Evolutionary conservation across 768 basidiomycete genomes (phyloP).

Genomic region (Rhodotorula babjevae): DNA sequence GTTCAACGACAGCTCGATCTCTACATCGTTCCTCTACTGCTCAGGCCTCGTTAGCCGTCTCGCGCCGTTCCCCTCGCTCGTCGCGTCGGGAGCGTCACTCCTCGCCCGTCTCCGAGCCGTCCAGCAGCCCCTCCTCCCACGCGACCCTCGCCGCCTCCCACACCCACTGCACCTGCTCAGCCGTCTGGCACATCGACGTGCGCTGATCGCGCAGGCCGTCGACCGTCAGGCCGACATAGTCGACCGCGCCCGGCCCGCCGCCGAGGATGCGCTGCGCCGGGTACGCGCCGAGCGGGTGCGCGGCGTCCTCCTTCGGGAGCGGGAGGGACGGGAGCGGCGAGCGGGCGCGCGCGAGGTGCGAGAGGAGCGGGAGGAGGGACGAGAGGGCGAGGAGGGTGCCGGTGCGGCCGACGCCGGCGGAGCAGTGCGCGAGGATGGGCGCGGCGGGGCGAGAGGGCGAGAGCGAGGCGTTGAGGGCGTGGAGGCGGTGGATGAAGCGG

Average conservation of each 20-base stretch:
- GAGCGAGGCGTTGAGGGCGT: conserved; percentile 3
- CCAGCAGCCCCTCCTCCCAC: conserved; percentile 12
- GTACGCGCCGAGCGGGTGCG: conserved; percentile 12
- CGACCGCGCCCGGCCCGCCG: neutral
- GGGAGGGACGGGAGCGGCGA: too few relatives aligned
- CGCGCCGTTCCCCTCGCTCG: too few relatives aligned
- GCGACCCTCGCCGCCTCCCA: conserved; percentile 22
- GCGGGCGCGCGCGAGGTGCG: neutral
- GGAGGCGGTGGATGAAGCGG: conserved; percentile 19
- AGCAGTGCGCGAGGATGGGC: conserved; percentile 67
- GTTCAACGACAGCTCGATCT: too few relatives aligned
- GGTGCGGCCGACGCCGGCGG: conserved; percentile 80
- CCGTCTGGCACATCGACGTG: conserved; percentile 40
- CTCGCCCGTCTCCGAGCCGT: neutral
- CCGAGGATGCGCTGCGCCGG: neutral
- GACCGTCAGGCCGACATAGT: conserved; percentile 36
- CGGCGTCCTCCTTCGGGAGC: too few relatives aligned
- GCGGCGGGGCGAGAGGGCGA: neutral
- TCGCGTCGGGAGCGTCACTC: too few relatives aligned
- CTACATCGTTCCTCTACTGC: too few relatives aligned
- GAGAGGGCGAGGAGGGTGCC: conserved; percentile 77
- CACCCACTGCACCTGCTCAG: conserved; percentile 28
- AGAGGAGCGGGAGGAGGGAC: conserved; percentile 62
- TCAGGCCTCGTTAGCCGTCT: too few relatives aligned
- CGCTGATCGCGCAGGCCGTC: conserved; percentile 40